Evolutionary conservation across 768 basidiomycete genomes (phyloP).

Genomic region (Chalciporus sphaerocephalus): DNA sequence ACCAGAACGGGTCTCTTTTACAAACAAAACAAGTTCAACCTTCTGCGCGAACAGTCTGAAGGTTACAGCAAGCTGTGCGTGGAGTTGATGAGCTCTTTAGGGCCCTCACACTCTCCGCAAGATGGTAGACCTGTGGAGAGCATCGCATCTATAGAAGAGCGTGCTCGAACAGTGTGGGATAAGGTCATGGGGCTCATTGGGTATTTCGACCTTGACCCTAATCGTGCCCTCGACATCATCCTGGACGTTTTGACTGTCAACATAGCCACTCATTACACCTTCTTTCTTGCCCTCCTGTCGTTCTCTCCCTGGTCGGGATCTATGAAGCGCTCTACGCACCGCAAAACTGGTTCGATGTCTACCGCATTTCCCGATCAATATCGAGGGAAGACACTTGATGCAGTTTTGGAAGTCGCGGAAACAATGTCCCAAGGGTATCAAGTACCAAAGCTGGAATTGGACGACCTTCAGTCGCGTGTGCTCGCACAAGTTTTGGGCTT

Average conservation of each 20-base stretch:
- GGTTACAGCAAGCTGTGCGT: constrained; percentile 91
- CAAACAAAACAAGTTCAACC: constrained; percentile 97
- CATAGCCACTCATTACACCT: constrained; percentile 75
- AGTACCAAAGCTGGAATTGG: constrained; percentile 10
- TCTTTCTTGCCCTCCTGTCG: constrained; percentile 83
- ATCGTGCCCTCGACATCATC: constrained; percentile 88
- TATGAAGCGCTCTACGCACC: constrained; percentile 30
- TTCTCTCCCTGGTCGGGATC: constrained; percentile 83
- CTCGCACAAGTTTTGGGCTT: constrained; percentile 95
- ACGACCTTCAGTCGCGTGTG: constrained; percentile 48
- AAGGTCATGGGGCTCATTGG: constrained; percentile 86
- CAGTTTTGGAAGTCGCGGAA: constrained; percentile 59
- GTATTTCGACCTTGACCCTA: constrained; percentile 95
- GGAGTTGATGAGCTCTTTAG: constrained; percentile 75
- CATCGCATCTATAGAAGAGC: constrained; percentile 51
- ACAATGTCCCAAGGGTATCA: constrained; percentile 4
- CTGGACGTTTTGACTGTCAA: constrained; percentile 87
- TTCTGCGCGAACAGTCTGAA: constrained; percentile 94
- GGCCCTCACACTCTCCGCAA: constrained; percentile 63
- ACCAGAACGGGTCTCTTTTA: constrained; percentile 81
- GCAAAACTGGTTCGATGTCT: constrained; percentile 34
- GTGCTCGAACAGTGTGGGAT: constrained; percentile 72
- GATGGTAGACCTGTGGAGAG: constrained; percentile 67
- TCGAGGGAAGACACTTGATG: constrained; percentile 60
- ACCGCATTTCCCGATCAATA: constrained; percentile 41